Evolutionary conservation across 768 basidiomycete genomes (phyloP).

Genomic region (Suillus americanus): DNA sequence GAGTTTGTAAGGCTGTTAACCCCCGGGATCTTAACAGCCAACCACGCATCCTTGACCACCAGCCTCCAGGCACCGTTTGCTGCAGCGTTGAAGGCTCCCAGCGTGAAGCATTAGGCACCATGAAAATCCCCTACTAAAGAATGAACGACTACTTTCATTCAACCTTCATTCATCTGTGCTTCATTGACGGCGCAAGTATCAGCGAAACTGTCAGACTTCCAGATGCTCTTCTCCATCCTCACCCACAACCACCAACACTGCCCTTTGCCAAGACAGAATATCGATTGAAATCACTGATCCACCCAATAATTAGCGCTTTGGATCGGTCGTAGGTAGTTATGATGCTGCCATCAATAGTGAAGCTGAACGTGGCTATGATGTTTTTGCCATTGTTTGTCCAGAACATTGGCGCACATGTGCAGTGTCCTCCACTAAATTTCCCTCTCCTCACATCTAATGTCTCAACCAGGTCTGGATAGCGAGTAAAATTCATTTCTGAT

Average conservation of each 20-base stretch:
- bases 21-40: neutral
- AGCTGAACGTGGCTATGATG: no score
- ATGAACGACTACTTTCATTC: neutral
- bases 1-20: neutral
- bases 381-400: no score
- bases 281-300: neutral
- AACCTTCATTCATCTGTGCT: neutral
- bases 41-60: no score
- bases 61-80: no score
- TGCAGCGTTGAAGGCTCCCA: no score
- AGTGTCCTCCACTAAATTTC: no score
- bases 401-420: no score
- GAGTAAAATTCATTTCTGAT: neutral
- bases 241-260: neutral
- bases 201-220: neutral
- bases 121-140: neutral
- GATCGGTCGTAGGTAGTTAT: no score
- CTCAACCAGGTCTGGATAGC: neutral
- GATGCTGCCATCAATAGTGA: no score
- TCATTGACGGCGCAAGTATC: neutral
- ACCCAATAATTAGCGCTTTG: no score
- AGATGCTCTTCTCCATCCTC: neutral
- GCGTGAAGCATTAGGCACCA: no score
- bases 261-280: neutral
- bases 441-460: no score